Base-by-base conservation (phyloP, 2,329 filamentous ascomycete species). In the Neurospora sp. region DNA sequence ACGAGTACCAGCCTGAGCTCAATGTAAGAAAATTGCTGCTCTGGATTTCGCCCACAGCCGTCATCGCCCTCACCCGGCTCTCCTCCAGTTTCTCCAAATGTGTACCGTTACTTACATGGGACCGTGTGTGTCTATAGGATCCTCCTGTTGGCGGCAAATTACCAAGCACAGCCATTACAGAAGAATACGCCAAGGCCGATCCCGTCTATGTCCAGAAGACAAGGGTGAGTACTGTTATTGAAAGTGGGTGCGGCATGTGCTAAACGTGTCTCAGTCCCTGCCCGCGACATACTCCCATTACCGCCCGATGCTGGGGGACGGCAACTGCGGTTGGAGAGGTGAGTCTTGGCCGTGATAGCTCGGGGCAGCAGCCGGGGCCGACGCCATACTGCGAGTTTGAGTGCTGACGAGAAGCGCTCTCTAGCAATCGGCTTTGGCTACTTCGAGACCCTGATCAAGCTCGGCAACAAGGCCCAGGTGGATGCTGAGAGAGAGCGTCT, bases 281-380 rank as follows among this genome's bases (percentile, higher is more conserved):
- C 91, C 93, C 6, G 86, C 90, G 75, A 92, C 91, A 70, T 97
- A 97, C 80, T 92, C 92, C 23, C 90, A 93, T 78, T 97, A 95
- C 78, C 92, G 96, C 69, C 90, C 90, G 11, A 89, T 97, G 79
- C 90, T 91, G 80, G 95, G 96, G 68, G 95, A 98, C 81, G 96
- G 96, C 71, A 96, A 97, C 79, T 98, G 96, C 81, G 96, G 95
- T 77, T 98, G 96, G 95, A 88, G 95, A 90, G 96, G 95, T 97
- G 85, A 83, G 89, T 82, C 37, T 36, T n/a, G 28, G 52, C 17
- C 52, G 28, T 62, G 52, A 33, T 62, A 62, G 28, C 52, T 62
- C 52, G 15, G 28, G 28, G 28, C 23, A 62, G 12, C 52, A 28
- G n/a, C 41, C 23, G 43, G 23, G 39, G 46, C 15, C 23, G 65